Evolutionary conservation across 1,139 yeast species (phyloP), one percentile per base, ranked within the genome.

Genomic region (Kurtzmaniella quercitrusa): DNA sequence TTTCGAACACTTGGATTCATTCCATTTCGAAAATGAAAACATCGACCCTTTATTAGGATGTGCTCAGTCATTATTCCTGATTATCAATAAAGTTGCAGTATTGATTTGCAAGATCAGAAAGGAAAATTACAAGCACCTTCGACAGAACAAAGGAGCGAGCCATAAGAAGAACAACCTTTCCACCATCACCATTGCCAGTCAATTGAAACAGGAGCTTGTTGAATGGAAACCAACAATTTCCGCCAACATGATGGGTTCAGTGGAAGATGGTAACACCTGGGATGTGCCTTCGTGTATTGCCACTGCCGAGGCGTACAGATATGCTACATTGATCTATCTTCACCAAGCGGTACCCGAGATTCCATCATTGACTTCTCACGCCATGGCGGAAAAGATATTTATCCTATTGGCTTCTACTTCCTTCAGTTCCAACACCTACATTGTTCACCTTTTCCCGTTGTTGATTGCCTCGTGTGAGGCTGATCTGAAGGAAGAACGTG

Each of bases 261-360:
- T 49, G 17, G 49, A 50, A 19, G 49, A 47, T 4, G 39, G 48
- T 16, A 53, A 46, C 24, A 63, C 72, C 1, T 76, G 81, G 70
- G 87, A 82, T 54, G 57, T 79, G 18, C 64, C 81, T 5, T 75
- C 84, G 11, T 79, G 85, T 48, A 68, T 82, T 27, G 79, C 86
- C 2, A 81, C 88, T 0, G 87, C 88, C 1, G 87, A 82, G 55
- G 82, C 87, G 0, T 82, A 82, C 57, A 58, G 85, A 40, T 79
- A 70, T 56, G 73, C 86, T 1, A 70, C 85, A 0, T 58, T 82
- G 38, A 55, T 82, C 18, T 81, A 79, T 53, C 61, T 82, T 34
- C 86, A 81, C 54, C 87, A 82, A 55, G 83, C 86, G 0, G 85
- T 82, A 2, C 88, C 88, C 0, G 86, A 82, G 52, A 72, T 81